Conservation (phyloP, 2,329 filamentous ascomycete species). For the Sclerotinia nivalis region DNA sequence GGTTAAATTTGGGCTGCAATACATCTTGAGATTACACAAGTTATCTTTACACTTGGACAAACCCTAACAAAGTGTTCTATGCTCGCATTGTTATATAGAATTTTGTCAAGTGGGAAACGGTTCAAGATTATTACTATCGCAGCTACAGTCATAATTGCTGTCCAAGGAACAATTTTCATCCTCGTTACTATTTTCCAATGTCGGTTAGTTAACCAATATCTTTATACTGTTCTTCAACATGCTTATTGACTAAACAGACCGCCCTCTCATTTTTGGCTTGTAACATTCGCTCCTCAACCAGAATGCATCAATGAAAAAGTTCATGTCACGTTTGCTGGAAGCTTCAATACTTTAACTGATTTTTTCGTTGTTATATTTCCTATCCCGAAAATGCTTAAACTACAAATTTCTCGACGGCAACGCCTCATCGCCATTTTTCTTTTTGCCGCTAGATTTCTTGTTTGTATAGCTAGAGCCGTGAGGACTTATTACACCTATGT, state of each 20-base stretch:
- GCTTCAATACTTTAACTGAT: constrained; percentile 60
- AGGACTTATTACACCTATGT: constrained; percentile 43
- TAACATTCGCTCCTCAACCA: constrained; percentile 36
- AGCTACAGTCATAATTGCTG: constrained; percentile 40
- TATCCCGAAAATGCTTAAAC: constrained; percentile 47
- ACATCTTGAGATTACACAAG: constrained; percentile 42
- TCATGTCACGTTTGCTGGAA: constrained; percentile 54
- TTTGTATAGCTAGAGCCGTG: constrained; percentile 44
- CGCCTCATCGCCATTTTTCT: constrained; percentile 48
- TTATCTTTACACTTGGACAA: constrained; percentile 42
- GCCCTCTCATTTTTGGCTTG: constrained; percentile 43
- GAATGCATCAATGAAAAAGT: constrained; percentile 51
- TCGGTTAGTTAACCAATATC: constrained; percentile 38
- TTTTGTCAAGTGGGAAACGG: constrained; percentile 41
- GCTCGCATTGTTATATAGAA: constrained; percentile 38
- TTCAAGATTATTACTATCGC: constrained; percentile 37
- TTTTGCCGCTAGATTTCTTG: constrained; percentile 52
- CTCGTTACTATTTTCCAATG: constrained; percentile 46
- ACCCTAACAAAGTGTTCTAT: constrained; percentile 44
- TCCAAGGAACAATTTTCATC: constrained; percentile 40
- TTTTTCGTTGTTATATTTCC: constrained; percentile 54
- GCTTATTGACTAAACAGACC: constrained; percentile 37
- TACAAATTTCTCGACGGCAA: constrained; percentile 50
- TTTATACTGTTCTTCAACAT: neutral
- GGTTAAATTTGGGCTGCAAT: constrained; percentile 41